Base-by-base conservation (phyloP, 2,329 filamentous ascomycete genomes). In the Diaporthe longicolla region DNA sequence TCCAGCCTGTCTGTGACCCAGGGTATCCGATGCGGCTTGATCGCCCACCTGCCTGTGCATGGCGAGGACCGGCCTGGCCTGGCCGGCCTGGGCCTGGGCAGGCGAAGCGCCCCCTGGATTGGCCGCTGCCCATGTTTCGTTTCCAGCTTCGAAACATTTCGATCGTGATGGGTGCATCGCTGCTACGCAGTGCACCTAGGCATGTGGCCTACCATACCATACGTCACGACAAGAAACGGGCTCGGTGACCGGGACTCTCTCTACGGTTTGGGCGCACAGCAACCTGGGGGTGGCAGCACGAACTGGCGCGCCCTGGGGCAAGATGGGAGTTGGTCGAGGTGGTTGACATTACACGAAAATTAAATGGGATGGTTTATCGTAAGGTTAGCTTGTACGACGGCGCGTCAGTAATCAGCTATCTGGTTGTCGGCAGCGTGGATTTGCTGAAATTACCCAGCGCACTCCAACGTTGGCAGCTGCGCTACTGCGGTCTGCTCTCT, bases 401-500 rank as follows among this genome's bases (percentile, higher is more conserved):
- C 63, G 45, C 45, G 63, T 66, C 72, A 61, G 32, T 45, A 55
- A 71, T 63, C 43, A 59, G 57, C 37, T 43, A 59, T 21, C 48
- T 58, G 48, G 48, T 48, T 54, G 43, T 40, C 68, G 50, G 68
- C 68, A 57, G 58, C 72, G 72, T 73, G 68, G 72, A 61, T 50
- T 73, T 57, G 32, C 57, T 70, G 55, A 71, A 40, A 73, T 58
- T 65, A 63, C 32, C 69, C 69, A 57, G 57, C 69, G 57, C 57
- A 43, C 21, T 66, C 52, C 58, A 59, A 66, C 50, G 55, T 71
- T 65, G 68, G 58, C 59, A 66, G 68, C 48, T 35, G 43, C 55
- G 70, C 70, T 73, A 69, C 55, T 73, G 55, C 55, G 48, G 26
- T 50, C 29, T 52, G 55, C 63, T 65, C 2, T 65, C n/a, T 50